Base-by-base conservation (phyloP, 257 asterid genomes). In the Paraleonurus japonicus region DNA sequence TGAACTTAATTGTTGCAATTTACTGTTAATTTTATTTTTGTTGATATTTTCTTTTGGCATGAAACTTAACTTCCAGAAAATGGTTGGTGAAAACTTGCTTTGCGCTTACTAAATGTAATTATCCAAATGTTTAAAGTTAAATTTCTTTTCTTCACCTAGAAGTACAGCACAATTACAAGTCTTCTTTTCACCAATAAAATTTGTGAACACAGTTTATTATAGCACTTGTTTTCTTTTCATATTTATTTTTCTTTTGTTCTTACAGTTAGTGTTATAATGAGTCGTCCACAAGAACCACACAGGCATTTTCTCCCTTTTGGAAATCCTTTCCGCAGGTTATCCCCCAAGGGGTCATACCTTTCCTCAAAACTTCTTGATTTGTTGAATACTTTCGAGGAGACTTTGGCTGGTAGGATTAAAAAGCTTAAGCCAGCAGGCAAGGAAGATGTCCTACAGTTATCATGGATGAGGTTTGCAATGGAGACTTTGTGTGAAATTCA, bases 381-480 rank as follows among this genome's bases (percentile, higher is more conserved):
- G 69, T 80, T 88, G 86, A 83, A 85, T 76, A 48, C 83, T 7
- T 90, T 92, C 50, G 97, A 90, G 85, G 85, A 72, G 85, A 75
- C 84, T 35, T 71, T 90, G 71, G 83, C 92, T 16, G 86, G 81
- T 23, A 81, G 85, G 72, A 90, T 90, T 16, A 75, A 33, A 68
- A 86, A 79, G 57, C 96, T 92, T 55, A 83, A 65, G 84, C 97
- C 95, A 17, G 78, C 64, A 19, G 82, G 66, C 69, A 82, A 16
- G 70, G 90, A 86, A 72, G 98, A 87, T 60, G 74, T 90, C 69
- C 77, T 85, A 4, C 76, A 84, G 76, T 69, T 92, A 30, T 82
- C 92, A 6, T 92, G 98, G 98, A 88, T 90, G 95, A 85, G 76
- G 30, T 73, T 58, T 26, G 89, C 93, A 16, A 74, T 89, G 78